These are phyloP conservation scores for Boletus smithii DNA, from an alignment of 1,284 basidiomycete genomes.

Conservation along the genomic window DNA sequence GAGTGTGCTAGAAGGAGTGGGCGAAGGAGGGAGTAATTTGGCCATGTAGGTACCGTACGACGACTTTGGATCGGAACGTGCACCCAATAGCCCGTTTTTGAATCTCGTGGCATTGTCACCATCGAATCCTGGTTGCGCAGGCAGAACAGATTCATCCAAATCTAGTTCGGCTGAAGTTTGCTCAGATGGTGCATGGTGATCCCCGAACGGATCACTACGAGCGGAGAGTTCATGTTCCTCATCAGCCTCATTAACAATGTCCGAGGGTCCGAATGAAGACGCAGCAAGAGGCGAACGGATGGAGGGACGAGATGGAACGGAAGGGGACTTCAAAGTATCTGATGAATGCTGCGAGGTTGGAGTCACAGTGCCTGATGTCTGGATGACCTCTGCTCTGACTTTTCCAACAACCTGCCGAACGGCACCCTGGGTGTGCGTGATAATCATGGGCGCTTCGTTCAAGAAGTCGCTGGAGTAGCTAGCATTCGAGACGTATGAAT, in stretches of 20 bases:
- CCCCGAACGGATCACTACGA: conserved; percentile 60
- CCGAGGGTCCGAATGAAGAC: conserved; percentile 69
- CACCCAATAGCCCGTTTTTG: conserved; percentile 48
- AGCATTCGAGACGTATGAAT: conserved; percentile 69
- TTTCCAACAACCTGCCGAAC: conserved; percentile 72
- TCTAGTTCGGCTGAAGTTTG: conserved; percentile 38
- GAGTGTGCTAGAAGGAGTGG: conserved; percentile 37
- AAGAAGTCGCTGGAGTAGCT: conserved; percentile 76
- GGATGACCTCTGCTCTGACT: conserved; percentile 74
- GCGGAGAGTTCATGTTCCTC: conserved; percentile 40
- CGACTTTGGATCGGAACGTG: conserved; percentile 39
- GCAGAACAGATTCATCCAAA: conserved; percentile 38
- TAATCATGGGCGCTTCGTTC: conserved; percentile 75
- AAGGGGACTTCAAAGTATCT: conserved; percentile 41
- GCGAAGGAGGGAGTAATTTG: conserved; percentile 50
- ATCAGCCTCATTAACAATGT: conserved; percentile 53
- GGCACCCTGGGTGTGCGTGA: conserved; percentile 61
- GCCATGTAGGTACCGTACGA: conserved; percentile 61
- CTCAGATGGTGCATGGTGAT: conserved; percentile 48
- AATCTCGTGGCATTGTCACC: conserved; percentile 64
- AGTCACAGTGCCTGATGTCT: conserved; percentile 45
- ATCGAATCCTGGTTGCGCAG: conserved; percentile 61
- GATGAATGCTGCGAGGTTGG: conserved; percentile 32
- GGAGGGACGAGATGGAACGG: conserved; percentile 41
- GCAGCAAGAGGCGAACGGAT: conserved; percentile 65